Percentiles rank a stretch among this genome's conserved stretches.
Conservation (phyloP, 805 yeast species). For the Ogataea philodendri region DNA sequence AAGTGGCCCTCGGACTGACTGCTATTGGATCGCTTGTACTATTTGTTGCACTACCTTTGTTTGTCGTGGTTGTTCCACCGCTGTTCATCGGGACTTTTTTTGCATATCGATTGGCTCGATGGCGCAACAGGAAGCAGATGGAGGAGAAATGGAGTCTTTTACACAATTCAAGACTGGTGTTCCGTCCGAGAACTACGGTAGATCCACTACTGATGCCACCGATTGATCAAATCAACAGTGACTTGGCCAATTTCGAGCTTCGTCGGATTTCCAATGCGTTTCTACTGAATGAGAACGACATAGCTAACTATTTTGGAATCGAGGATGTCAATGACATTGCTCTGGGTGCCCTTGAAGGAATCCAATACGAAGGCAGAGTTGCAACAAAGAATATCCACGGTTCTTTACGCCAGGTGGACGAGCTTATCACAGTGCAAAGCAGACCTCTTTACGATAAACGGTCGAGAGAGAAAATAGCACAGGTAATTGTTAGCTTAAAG, state of each 20-base stretch:
- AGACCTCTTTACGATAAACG: slow-evolving; percentile 29
- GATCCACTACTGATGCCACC: slow-evolving; percentile 22
- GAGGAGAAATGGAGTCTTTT: slow-evolving; percentile 25
- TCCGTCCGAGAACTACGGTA: slow-evolving; percentile 18
- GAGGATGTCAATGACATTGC: slow-evolving; percentile 26
- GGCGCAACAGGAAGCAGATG: slow-evolving; percentile 17
- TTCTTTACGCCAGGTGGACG: slow-evolving; percentile 24
- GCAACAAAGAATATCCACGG: slow-evolving; percentile 21
- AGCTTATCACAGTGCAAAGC: slow-evolving; percentile 29
- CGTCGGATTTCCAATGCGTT: slow-evolving; percentile 33
- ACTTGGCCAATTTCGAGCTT: slow-evolving; percentile 32
- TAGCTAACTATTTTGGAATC: slow-evolving; percentile 27
- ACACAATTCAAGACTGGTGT: slow-evolving; percentile 27
- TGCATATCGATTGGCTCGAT: slow-evolving; percentile 16
- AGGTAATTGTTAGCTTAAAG: slow-evolving; percentile 24
- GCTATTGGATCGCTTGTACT: slow-evolving; percentile 29
- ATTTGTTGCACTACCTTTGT: slow-evolving; percentile 33
- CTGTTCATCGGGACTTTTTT: slow-evolving; percentile 28
- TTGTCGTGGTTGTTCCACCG: slow-evolving; percentile 34
- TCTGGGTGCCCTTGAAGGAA: slow-evolving; percentile 30
- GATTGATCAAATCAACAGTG: slow-evolving; percentile 29
- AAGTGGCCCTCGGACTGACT: slow-evolving; percentile 26
- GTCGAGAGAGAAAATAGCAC: slow-evolving; percentile 26
- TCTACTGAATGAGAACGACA: slow-evolving; percentile 30
- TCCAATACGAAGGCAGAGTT: slow-evolving; percentile 27